Evolutionary conservation across 495 filamentous ascomycete species (phyloP), one percentile per base, ranked within the genome.

Genomic region (Penicillium malachiteum): DNA sequence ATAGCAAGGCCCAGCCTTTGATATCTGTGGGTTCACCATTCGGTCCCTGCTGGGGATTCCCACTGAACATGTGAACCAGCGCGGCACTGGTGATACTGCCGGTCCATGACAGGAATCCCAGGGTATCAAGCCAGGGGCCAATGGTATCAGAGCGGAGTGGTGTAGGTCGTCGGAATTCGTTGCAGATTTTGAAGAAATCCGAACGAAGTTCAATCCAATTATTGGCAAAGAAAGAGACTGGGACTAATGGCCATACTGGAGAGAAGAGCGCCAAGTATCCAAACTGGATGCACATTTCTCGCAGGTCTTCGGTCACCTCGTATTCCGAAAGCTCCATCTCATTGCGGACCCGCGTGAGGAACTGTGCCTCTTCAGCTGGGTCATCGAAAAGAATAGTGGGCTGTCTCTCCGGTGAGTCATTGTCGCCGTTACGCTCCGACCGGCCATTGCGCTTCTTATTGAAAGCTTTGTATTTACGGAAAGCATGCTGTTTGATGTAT

Each of bases 241-340:
- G 85, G 0, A 92, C 90, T 5, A 97, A 76, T 0, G 94, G 94
- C 94, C 94, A 98, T 41, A 92, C 80, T 2, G 94, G 88, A 3
- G 89, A 91, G 75, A 98, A 98, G 3, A 98, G 82, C 0, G 90
- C 87, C n/a, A 98, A 74, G 66, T 96, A 98, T 14, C 94, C 91
- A 64, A 91, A 92, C 62, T 97, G 94, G 44, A 97, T 84, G 48
- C 92, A 85, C 94, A 98, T 98, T 70, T 98, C 95, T 11, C 93
- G 79, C 48, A 96, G 82, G 62, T 98, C 94, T 11, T 81, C 81
- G 6, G 87, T 91, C 2, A 96, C 92, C 57, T 96, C 89, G 71
- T 98, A 98, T 44, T 85, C 76, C 10, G 84, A 82, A 1, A 97
- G 78, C 57, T 94, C 87, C n/a, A 92, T 87, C 66, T 98, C 91